A percentile compares a stretch with the other conserved stretches of the same genome.
Evolutionary conservation across 371 early-diverging fungal genomes (phyloP).

Genomic region (Conidiobolus incongruus): DNA sequence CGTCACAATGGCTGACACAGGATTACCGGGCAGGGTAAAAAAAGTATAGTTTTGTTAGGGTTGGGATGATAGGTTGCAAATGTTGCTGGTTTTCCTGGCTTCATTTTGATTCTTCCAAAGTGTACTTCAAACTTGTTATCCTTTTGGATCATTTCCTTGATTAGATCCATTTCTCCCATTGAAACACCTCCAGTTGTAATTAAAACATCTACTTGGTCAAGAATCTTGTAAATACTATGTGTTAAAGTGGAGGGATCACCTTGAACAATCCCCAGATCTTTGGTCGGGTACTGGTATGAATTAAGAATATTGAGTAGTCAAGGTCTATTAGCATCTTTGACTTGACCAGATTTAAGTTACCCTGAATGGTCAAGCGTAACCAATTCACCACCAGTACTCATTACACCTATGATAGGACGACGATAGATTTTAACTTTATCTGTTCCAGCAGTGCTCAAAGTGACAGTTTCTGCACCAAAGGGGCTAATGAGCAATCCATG

Average conservation of each 20-base stretch:
- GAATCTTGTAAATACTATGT: slow-evolving; percentile 17
- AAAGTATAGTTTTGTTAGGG: too few species aligned
- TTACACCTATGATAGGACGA: slow-evolving; percentile 50
- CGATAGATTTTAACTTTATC: slow-evolving; percentile 31
- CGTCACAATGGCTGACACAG: slow-evolving; percentile 72
- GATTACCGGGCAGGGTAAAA: slow-evolving; percentile 85
- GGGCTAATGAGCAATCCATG: too few species aligned
- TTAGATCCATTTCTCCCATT: slow-evolving; percentile 83
- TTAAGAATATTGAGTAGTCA: slow-evolving; percentile 39
- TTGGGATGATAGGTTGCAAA: slow-evolving; percentile 45
- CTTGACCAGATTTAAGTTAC: slow-evolving; percentile 28
- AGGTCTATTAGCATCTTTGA: slow-evolving; percentile 71
- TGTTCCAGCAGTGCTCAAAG: too few species aligned
- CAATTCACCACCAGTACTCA: slow-evolving; percentile 82
- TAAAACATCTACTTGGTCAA: slow-evolving; percentile 45
- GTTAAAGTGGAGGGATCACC: slow-evolving; percentile 37
- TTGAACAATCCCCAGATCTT: slow-evolving; percentile 53
- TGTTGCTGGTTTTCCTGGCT: slow-evolving; percentile 86
- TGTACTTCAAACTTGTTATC: slow-evolving; percentile 45
- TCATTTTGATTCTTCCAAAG: slow-evolving; percentile 81
- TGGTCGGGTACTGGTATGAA: slow-evolving; percentile 30
- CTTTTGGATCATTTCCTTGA: slow-evolving; percentile 65
- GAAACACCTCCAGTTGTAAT: slow-evolving; percentile 85
- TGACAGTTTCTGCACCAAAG: too few species aligned
- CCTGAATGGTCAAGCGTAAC: slow-evolving; percentile 23